A percentile compares a stretch with the other conserved stretches of the same genome.
These are phyloP conservation scores for Pinus albicaulis DNA, from an alignment of 75 land plant species.

Conservation along the genomic window DNA sequence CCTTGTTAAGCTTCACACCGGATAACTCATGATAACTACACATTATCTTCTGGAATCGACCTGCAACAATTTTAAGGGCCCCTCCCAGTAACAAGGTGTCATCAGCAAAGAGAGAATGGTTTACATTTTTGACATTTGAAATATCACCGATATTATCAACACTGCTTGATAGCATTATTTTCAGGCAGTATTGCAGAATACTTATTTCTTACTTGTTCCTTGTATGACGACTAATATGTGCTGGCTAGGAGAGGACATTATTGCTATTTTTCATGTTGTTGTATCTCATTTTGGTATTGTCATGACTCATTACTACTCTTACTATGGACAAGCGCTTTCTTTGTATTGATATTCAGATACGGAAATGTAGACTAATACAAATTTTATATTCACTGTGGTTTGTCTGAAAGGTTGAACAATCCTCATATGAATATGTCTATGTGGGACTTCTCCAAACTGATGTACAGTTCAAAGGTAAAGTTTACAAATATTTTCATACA, in stretches of 20 bases:
- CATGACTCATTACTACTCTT: background rate
- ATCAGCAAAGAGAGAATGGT: too few species aligned
- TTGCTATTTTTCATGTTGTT: background rate
- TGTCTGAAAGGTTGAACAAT: constrained; percentile 54
- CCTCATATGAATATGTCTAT: constrained; percentile 60
- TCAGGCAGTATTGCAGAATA: background rate
- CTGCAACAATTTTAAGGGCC: too few species aligned
- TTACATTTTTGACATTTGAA: too few species aligned
- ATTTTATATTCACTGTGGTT: background rate
- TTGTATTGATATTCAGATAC: background rate
- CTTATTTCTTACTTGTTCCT: background rate
- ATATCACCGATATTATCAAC: too few species aligned
- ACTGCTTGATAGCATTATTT: background rate
- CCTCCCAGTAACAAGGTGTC: too few species aligned
- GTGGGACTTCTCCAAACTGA: constrained; percentile 70
- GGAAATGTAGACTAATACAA: background rate
- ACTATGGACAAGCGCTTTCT: background rate
- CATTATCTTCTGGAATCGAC: too few species aligned
- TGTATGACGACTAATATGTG: background rate
- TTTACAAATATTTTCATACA: constrained; percentile 67
- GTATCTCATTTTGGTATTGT: background rate
- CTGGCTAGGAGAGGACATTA: background rate
- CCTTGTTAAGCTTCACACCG: too few species aligned
- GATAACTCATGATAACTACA: too few species aligned
- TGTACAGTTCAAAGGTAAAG: constrained; percentile 71